Evolutionary conservation across 441 rosid genomes (phyloP).

Genomic region (Viola pubescens): DNA sequence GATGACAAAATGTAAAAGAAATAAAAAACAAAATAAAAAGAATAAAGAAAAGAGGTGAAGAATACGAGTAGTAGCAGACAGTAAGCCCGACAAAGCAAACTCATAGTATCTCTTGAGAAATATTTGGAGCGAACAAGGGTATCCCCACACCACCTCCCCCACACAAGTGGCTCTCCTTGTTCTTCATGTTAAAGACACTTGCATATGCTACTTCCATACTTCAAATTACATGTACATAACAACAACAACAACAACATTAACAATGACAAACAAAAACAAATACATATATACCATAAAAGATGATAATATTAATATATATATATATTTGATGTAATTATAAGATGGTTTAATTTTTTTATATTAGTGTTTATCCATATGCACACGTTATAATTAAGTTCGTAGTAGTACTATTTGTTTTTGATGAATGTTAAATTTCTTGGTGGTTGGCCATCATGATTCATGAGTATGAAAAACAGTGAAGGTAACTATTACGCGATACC

Average conservation of each 20-base stretch:
- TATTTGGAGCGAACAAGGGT: conserved; percentile 13
- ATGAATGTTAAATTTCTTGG: no score
- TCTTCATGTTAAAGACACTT: background rate
- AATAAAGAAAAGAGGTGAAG: background rate
- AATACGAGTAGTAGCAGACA: background rate
- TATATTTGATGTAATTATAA: background rate
- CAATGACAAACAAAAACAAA: conserved; percentile 4
- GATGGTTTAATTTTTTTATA: no score
- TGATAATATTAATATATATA: background rate
- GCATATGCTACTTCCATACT: background rate
- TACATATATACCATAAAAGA: background rate
- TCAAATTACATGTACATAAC: background rate
- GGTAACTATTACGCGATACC: no score
- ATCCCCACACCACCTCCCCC: conserved; percentile 25
- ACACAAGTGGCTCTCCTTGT: conserved; percentile 17
- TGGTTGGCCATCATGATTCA: no score
- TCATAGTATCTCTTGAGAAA: conserved; percentile 15
- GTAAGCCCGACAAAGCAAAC: conserved; percentile 18
- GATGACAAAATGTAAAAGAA: no score
- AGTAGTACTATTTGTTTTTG: no score
- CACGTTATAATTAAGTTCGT: no score
- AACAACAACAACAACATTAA: background rate
- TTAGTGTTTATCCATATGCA: no score
- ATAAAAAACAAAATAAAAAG: background rate
- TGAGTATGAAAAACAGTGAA: no score